These are phyloP conservation scores for Bisporella sp. DNA, from an alignment of 2,329 filamentous ascomycete species.

Conservation along the genomic window DNA sequence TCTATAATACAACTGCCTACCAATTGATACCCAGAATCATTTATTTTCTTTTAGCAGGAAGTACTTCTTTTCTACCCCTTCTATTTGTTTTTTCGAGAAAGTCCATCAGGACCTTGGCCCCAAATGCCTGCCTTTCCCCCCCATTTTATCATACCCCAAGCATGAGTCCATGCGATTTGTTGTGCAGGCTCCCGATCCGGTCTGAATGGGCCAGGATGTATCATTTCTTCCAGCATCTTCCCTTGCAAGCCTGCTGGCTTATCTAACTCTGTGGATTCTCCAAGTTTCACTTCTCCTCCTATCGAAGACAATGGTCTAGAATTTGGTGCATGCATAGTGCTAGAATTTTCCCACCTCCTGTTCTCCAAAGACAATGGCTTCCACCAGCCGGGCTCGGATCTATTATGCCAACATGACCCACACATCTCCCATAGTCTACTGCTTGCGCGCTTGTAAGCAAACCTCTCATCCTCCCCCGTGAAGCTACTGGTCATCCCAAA, in stretches of 20 bases:
- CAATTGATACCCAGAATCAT: too few species aligned
- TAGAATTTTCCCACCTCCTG: conserved; percentile 56
- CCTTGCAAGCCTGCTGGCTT: conserved; percentile 34
- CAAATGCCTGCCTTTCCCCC: conserved; percentile 20
- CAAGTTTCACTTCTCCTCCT: conserved; percentile 33
- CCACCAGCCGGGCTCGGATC: conserved; percentile 58
- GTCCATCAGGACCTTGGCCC: too few species aligned
- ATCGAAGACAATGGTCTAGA: background rate
- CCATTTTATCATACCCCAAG: conserved; percentile 46
- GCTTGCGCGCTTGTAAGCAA: conserved; percentile 71
- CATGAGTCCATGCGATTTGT: conserved; percentile 44
- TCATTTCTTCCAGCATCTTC: conserved; percentile 13
- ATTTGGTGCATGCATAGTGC: background rate
- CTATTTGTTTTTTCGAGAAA: too few species aligned
- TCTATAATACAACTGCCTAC: too few species aligned
- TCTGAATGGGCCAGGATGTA: conserved; percentile 23
- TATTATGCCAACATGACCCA: conserved; percentile 62
- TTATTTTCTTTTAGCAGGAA: too few species aligned
- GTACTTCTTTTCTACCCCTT: too few species aligned
- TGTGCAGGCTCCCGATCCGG: conserved; percentile 38
- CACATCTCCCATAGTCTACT: conserved; percentile 82
- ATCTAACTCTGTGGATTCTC: conserved; percentile 34
- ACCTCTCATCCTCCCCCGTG: conserved; percentile 74
- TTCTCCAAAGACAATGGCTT: conserved; percentile 56
- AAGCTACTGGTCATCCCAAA: conserved; percentile 63